Evolutionary conservation across 108 stramenopile species (phyloP), one percentile per base, ranked within the genome.

Genomic region (Fragilariopsis cylindrus): DNA sequence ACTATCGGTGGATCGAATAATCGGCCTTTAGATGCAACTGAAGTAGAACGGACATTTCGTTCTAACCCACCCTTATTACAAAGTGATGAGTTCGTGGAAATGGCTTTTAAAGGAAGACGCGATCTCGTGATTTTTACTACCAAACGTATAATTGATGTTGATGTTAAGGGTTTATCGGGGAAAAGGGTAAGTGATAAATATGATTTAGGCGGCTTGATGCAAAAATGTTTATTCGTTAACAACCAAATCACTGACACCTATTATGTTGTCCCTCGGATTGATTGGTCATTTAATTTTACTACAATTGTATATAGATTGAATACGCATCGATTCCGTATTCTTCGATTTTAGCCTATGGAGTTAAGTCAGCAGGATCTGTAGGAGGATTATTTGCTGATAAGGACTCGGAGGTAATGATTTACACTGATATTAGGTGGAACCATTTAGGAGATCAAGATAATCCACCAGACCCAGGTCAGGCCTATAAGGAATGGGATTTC

Each of bases 401-500:
- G 30, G 89, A 90, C 54, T 78, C 85, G 54, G 89, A 90, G 70
- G 74, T 85, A 19, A 70, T 78, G 52, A 53, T 82, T 6, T 82
- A 65, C 67, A 80, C 79, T 0, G 88, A 88, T 5, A 69, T 76
- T 53, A 54, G 60, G 12, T 48, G 15, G 11, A 68, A 68, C 4
- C 41, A 52, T 15, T n/a, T 15, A 71, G 57, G 60, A n/a, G 57
- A 58, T 3, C 44, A 12, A 30, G 73, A 54, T 7, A 19, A 69
- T 5, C 65, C 48, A 56, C 66, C 55, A 56, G 67, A 69, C 66
- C 75, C 30, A 45, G 53, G 43, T 0, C 66, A 66, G 65, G 70
- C 82, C 8, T 86, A 47, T 62, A 49, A 85, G 5, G 87, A 88
- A 57, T 83, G 88, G 47, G 90, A 91, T 55, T 91, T 91, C 76